Base-by-base conservation (phyloP, 495 filamentous ascomycete species). In the Annulohypoxylon moriforme region DNA sequence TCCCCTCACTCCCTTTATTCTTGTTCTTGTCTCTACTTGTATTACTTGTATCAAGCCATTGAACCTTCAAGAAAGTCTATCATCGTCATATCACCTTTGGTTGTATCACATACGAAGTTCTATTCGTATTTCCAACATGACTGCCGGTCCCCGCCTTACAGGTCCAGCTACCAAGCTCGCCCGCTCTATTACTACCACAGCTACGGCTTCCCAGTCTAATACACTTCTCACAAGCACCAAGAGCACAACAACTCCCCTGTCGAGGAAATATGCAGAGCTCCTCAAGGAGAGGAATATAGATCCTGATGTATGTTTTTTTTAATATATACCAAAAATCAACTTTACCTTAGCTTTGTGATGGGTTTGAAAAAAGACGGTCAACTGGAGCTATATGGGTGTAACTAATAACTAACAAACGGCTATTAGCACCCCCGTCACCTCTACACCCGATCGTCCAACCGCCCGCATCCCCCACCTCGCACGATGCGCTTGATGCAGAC, bases 401-500 rank as follows among this genome's bases (percentile, higher is more conserved):
- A 29, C 42, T n/a, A 52, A 53, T 64, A 49, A 75, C 76, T 71
- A 68, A 77, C 63, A 40, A 69, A 38, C 44, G 18, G 36, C 52
- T 60, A 46, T 52, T 67, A 75, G 75, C 75, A 80, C 16, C 13
- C 69, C 34, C 73, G 75, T 57, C 66, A 76, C 44, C 64, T 80
- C 22, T 78, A 75, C 58, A 79, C 77, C 6, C 79, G 77, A 24
- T 69, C 68, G 1, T 68, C 73, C 3, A 79, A 79, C 38, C 78
- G 72, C 14, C 76, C 72, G 40, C 73, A 79, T 7, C 77, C 79
- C 8, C 74, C 71, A 40, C 74, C 72, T 47, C 77, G 75, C 67
- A 78, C 65, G 3, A 64, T 82, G 70, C 83, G 80, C 63, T 71
- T 85, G 62, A 85, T 85, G 83, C 83, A 85, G 70, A 83, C 80